These are phyloP conservation scores for Kodamaea kaohsiungensis DNA, from an alignment of 805 yeast genomes.

Conservation along the genomic window DNA sequence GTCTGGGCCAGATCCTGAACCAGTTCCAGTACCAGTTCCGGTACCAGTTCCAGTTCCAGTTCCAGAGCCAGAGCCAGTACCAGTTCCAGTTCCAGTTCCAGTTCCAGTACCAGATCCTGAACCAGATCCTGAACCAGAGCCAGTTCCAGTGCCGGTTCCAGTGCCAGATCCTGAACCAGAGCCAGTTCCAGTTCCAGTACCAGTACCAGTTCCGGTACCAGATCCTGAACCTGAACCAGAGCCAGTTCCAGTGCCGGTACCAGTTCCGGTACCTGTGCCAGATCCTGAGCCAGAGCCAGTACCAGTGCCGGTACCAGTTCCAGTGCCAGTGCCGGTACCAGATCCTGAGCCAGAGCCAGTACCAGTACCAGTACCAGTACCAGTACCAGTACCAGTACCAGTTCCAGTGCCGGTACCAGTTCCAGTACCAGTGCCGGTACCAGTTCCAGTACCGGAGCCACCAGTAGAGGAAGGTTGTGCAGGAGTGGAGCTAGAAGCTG, in stretches of 20 bases:
- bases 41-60: neutral
- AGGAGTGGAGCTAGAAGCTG: neutral
- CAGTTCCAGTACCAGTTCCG: constrained; percentile 1
- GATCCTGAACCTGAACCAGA: neutral
- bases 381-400: neutral
- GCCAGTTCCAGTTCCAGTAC: neutral
- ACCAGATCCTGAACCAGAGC: neutral
- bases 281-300: neutral
- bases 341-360: neutral
- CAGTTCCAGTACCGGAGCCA: neutral
- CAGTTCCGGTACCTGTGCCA: neutral
- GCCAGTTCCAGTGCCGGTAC: neutral
- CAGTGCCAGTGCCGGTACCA: neutral
- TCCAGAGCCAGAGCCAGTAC: neutral
- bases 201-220: neutral
- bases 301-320: neutral
- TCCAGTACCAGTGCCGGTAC: neutral
- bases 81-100: constrained; percentile 1
- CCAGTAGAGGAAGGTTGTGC: neutral
- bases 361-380: neutral
- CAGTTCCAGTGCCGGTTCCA: constrained; percentile 1
- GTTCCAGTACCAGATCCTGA: neutral
- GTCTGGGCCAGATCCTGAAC: neutral
- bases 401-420: neutral
- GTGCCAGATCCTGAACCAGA: neutral